phyloP scores from a whole-genome alignment of 257 asterid genomes.

The Solanum pennellii region DNA sequence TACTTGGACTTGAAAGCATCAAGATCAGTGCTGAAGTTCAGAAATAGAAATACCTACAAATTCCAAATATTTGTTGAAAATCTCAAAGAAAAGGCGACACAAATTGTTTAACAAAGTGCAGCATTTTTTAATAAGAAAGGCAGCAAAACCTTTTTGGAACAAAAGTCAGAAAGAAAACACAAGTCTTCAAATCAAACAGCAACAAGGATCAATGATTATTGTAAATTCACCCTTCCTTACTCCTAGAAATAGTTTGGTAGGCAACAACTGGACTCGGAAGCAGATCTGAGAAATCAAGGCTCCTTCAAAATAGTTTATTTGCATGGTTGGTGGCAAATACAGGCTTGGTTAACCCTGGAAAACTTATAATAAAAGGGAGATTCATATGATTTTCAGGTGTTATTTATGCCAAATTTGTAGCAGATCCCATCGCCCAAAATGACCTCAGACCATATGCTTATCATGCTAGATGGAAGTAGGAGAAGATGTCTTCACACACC shows the following conservation, averaged over 20 bases:
- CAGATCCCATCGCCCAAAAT: neutral
- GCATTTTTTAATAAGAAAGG: neutral
- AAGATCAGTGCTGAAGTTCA: conserved; percentile 53
- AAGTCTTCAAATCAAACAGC: neutral
- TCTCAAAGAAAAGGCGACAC: neutral
- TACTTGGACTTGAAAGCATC: conserved; percentile 46
- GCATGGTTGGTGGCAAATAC: neutral
- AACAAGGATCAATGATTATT: neutral
- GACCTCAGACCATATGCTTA: neutral
- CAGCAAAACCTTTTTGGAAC: neutral
- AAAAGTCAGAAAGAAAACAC: neutral
- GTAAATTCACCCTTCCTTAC: neutral
- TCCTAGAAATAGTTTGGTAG: neutral
- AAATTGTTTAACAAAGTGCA: neutral
- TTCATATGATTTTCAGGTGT: neutral
- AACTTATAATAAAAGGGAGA: neutral
- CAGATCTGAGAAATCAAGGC: neutral
- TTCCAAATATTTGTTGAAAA: neutral
- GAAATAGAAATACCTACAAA: conserved; percentile 62
- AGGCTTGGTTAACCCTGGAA: neutral
- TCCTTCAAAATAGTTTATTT: neutral
- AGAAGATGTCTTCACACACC: neutral
- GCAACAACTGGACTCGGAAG: neutral
- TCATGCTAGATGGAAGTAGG: neutral
- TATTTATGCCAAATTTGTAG: neutral